Evolutionary conservation across 345 rosid species (phyloP), one percentile per base, ranked within the genome.

Genomic region (Ceriops tagal): DNA sequence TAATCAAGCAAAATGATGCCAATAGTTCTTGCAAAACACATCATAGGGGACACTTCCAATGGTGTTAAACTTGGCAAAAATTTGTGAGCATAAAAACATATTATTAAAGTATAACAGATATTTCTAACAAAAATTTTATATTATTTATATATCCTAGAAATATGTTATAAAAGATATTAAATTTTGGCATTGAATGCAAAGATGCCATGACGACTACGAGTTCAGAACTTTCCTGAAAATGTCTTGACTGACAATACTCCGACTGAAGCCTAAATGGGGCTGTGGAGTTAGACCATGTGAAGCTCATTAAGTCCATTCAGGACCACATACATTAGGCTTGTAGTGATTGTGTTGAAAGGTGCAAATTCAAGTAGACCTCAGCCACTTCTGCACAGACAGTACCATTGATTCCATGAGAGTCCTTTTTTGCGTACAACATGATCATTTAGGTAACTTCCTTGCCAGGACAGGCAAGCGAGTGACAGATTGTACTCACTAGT

Each of bases 351-450:
- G 16, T n/a, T 26, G 15, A n/a, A 46, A 46, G 35, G 5, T 20
- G 27, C 6, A n/a, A 32, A 53, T 39, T 39, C 46, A 39, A 10
- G 15, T 10, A 10, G 46, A 53, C 31, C 53, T 26, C 26, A 47
- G 32, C 51, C 67, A 26, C 30, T 47, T 18, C 51, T 64, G 34
- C 30, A 34, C 49, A 66, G 32, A 53, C 61, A 66, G 53, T n/a
- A 24, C 32, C 61, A 66, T 53, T 56, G 30, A 56, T 22, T 55
- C 3, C 11, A 24, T 5, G 56, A 67, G 53, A 57, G 61, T 24
- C 61, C 62, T 56, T 57, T 57, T 34, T 56, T 35, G 20, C 18
- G 53, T 56, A 26, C 61, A 26, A 18, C 20, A 53, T 24, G 15
- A 11, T 67, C 27, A 26, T 3, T 26, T 24, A 62, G 62, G 62